A percentile compares a stretch with the other conserved stretches of the same genome.
Evolutionary conservation across 805 yeast species (phyloP).

Genomic region (Candida pseudofarinosa): DNA sequence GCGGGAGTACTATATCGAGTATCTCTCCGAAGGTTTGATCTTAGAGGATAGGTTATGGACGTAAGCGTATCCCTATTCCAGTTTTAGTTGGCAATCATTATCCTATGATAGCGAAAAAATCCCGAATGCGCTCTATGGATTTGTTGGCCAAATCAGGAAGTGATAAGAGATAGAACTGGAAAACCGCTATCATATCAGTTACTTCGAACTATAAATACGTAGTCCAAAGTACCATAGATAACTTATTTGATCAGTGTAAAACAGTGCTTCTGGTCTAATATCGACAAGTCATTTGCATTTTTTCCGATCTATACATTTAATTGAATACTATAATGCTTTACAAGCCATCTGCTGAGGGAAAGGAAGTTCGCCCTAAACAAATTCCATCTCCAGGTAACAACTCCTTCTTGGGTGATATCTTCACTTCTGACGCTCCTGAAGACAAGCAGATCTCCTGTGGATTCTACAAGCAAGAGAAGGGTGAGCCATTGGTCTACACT

Average conservation of each 20-base stretch:
- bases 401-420: slow-evolving; percentile 64
- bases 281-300: no score
- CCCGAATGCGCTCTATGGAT: background rate
- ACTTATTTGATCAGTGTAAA: no score
- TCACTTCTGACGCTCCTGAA: slow-evolving; percentile 56
- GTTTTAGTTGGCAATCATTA: background rate
- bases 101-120: background rate
- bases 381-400: slow-evolving; percentile 65
- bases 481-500: slow-evolving; percentile 63
- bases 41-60: no score
- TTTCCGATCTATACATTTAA: no score
- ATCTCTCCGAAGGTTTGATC: no score
- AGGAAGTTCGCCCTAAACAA: slow-evolving; percentile 50
- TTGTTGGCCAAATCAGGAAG: background rate
- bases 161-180: background rate
- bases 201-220: background rate
- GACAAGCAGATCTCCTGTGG: slow-evolving; percentile 64
- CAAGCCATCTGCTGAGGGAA: slow-evolving; percentile 51
- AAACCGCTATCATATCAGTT: background rate
- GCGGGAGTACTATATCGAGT: no score
- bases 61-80: background rate
- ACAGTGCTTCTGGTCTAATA: no score
- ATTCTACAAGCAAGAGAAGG: slow-evolving; percentile 65
- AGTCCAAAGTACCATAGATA: no score
- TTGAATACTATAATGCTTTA: slow-evolving; percentile 51